A percentile compares a stretch with the other conserved stretches of the same genome.
These are phyloP conservation scores for Phaeosphaeria sp. DNA, from an alignment of 2,329 filamentous ascomycete species.

Conservation along the genomic window DNA sequence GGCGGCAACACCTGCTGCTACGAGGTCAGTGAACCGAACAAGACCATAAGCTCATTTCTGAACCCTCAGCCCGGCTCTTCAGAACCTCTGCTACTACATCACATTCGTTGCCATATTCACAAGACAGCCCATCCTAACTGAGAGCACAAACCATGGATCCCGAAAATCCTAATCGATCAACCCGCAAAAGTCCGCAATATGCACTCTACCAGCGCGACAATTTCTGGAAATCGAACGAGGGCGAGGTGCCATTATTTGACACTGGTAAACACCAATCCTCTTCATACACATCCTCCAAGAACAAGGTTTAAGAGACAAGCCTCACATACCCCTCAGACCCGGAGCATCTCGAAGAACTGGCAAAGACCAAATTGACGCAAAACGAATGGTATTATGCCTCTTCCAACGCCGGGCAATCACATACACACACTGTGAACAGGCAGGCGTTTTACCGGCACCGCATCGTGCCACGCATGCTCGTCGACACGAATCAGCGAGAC, in stretches of 20 bases:
- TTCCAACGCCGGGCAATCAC: conserved; percentile 63
- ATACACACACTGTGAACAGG: conserved; percentile 64
- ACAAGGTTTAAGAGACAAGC: neutral
- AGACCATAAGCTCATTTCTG: too few species aligned
- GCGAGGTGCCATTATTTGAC: conserved; percentile 59
- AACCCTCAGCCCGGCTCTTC: neutral
- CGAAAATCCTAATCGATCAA: conserved; percentile 59
- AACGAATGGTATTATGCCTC: conserved; percentile 67
- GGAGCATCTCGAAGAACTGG: conserved; percentile 64
- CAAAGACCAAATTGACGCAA: conserved; percentile 62
- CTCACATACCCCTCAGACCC: conserved; percentile 56
- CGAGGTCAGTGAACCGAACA: too few species aligned
- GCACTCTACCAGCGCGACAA: conserved; percentile 62
- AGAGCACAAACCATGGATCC: conserved; percentile 45
- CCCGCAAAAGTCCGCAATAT: conserved; percentile 61
- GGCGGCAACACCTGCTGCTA: too few species aligned
- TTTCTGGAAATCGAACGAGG: conserved; percentile 62
- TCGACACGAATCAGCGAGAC: conserved; percentile 66
- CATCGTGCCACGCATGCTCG: conserved; percentile 67
- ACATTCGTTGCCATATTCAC: neutral
- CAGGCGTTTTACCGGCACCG: conserved; percentile 70
- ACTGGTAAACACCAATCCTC: conserved; percentile 48
- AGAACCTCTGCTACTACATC: neutral
- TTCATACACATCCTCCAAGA: too few species aligned
- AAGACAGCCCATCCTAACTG: neutral